These are phyloP conservation scores for Trichoderma aggressivum DNA, from an alignment of 2,329 filamentous ascomycete species.

Conservation along the genomic window DNA sequence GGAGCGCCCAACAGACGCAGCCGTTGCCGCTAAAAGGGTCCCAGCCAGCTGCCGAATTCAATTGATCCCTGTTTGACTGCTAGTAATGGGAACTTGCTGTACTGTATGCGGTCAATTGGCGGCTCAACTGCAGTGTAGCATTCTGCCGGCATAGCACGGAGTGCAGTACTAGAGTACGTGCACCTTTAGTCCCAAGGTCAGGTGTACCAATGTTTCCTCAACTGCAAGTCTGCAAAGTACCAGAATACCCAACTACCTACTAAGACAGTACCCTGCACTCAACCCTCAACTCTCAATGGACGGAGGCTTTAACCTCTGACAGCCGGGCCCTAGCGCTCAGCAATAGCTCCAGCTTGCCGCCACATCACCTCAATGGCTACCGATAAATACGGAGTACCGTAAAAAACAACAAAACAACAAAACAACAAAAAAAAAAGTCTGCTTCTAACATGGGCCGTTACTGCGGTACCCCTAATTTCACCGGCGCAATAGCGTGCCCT, in stretches of 20 bases:
- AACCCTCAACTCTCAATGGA: not conserved
- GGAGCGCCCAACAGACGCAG: not conserved
- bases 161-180: not conserved
- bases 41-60: not conserved
- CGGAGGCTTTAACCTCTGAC: not conserved
- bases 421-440: not conserved
- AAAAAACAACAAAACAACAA: not conserved
- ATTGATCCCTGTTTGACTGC: not conserved
- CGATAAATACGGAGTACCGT: not conserved
- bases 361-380: not conserved
- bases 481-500: not conserved
- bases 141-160: not conserved
- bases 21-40: not conserved
- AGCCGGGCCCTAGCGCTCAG: not conserved
- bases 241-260: not conserved
- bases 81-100: not conserved
- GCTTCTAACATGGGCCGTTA: constrained; percentile 14
- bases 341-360: not conserved
- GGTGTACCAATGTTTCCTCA: not conserved
- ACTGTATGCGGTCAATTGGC: not conserved
- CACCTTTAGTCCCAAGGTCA: not conserved
- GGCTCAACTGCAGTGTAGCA: not conserved
- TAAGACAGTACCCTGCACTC: not conserved
- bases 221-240: not conserved
- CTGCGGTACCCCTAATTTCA: constrained; percentile 3